Percentiles rank a stretch among this genome's conserved stretches.
Evolutionary conservation across 352 stramenopile genomes (phyloP).

Genomic region (Phytophthora idaei): DNA sequence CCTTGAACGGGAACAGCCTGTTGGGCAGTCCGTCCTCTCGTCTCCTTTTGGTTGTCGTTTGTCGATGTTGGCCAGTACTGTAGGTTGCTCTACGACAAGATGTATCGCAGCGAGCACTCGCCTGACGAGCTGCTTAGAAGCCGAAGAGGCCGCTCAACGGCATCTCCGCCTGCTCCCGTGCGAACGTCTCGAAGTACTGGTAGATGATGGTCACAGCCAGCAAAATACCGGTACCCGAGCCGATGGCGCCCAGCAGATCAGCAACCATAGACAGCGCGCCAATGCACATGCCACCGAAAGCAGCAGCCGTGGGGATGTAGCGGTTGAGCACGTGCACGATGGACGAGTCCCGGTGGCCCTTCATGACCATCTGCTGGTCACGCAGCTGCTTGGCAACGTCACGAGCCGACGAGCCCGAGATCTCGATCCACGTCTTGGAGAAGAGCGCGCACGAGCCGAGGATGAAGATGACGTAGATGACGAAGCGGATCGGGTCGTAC

Average conservation of each 20-base stretch:
- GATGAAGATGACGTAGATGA: slow-evolving; percentile 99
- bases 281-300: slow-evolving; percentile 99
- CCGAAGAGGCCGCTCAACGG: slow-evolving; percentile 81
- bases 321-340: slow-evolving; percentile 99
- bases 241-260: slow-evolving; percentile 98
- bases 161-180: slow-evolving; percentile 92
- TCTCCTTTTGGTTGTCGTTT: slow-evolving; percentile 28
- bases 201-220: slow-evolving; percentile 99
- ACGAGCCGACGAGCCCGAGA: slow-evolving; percentile 96
- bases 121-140: slow-evolving; percentile 59
- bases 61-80: slow-evolving; percentile 15
- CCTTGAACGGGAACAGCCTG: slow-evolving; percentile 88
- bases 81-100: slow-evolving; percentile 14
- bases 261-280: slow-evolving; percentile 98
- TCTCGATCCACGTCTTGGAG: slow-evolving; percentile 99
- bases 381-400: slow-evolving; percentile 99
- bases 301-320: slow-evolving; percentile 99
- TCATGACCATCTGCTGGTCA: slow-evolving; percentile 99
- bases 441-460: slow-evolving; percentile 98
- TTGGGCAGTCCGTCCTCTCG: slow-evolving; percentile 40
- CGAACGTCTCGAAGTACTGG: slow-evolving; percentile 98
- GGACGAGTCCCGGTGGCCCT: slow-evolving; percentile 97
- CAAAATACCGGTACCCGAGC: slow-evolving; percentile 98
- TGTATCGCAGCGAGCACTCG: slow-evolving; percentile 18
- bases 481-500: slow-evolving; percentile 98